Evolutionary conservation across 208 protist genomes (phyloP).

Genomic region (Crithidia fasciculata): DNA sequence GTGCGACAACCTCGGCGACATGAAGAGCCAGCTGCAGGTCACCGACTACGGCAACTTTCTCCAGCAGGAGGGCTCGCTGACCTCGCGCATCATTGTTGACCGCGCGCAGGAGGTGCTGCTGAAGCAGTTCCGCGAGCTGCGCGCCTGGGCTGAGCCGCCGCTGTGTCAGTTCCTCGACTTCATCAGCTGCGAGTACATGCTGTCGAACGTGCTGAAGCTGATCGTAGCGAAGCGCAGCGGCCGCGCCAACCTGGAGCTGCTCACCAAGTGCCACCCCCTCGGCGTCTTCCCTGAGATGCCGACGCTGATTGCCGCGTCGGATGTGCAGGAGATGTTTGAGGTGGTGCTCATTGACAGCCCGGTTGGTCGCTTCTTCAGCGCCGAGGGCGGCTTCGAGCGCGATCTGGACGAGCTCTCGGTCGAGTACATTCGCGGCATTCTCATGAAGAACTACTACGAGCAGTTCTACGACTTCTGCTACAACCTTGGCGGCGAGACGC

Average conservation of each 20-base stretch:
- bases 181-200: slow-evolving; percentile 99
- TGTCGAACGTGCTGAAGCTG: slow-evolving; percentile 93
- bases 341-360: slow-evolving; percentile 97
- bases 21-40: slow-evolving; percentile 97
- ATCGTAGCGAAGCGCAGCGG: slow-evolving; percentile 89
- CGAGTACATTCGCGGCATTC: slow-evolving; percentile 97
- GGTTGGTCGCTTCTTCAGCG: slow-evolving; percentile 90
- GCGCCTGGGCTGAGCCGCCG: slow-evolving; percentile 93
- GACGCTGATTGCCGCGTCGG: slow-evolving; percentile 90
- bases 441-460: slow-evolving; percentile 99
- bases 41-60: slow-evolving; percentile 99
- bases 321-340: slow-evolving; percentile 96
- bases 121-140: slow-evolving; percentile 96
- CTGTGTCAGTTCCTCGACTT: slow-evolving; percentile 98
- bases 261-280: slow-evolving; percentile 98
- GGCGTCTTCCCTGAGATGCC: slow-evolving; percentile 96
- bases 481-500: slow-evolving; percentile 86
- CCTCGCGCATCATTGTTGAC: slow-evolving; percentile 91
- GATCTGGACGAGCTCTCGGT: slow-evolving; percentile 95
- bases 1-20: slow-evolving; percentile 98
- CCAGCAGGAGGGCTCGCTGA: slow-evolving; percentile 93
- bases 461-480: slow-evolving; percentile 98
- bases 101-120: slow-evolving; percentile 95
- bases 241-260: slow-evolving; percentile 81
- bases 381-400: slow-evolving; percentile 76